Percentiles rank a stretch among this genome's conserved stretches.
Conservation (phyloP, 495 filamentous ascomycete genomes). For the Daldinia bambusicola region DNA sequence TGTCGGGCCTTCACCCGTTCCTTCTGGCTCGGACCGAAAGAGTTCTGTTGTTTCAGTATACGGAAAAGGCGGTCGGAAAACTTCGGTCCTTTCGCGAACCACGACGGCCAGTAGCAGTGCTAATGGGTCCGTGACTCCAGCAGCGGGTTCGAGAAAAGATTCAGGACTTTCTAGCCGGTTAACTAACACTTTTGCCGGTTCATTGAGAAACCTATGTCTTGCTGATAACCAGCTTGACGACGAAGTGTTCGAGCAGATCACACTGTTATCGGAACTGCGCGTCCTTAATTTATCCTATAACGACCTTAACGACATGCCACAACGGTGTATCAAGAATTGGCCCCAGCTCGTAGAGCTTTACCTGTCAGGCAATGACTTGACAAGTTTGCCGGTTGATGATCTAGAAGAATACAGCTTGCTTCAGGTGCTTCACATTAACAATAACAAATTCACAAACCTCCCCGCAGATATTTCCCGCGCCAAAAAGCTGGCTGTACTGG, state of each 20-base stretch:
- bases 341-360: conserved; percentile 89
- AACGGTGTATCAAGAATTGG: conserved; percentile 87
- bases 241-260: conserved; percentile 91
- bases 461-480: conserved; percentile 96
- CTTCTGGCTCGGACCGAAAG: conserved; percentile 71
- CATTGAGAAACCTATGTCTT: conserved; percentile 82
- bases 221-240: conserved; percentile 95
- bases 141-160: conserved; percentile 76
- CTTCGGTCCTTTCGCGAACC: conserved; percentile 79
- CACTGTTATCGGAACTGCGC: conserved; percentile 82
- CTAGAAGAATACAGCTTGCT: conserved; percentile 86
- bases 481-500: conserved; percentile 85
- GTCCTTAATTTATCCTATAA: conserved; percentile 96
- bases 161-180: conserved; percentile 80
- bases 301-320: conserved; percentile 88
- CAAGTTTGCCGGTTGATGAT: conserved; percentile 91
- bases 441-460: conserved; percentile 95
- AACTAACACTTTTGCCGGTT: conserved; percentile 84
- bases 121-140: conserved; percentile 64
- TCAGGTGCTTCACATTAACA: conserved; percentile 93
- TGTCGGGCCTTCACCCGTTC: conserved; percentile 75
- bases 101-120: conserved; percentile 56
- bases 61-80: conserved; percentile 79
- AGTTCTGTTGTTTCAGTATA: conserved; percentile 83
- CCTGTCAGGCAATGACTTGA: conserved; percentile 93